These are phyloP conservation scores for Camelina sativa DNA, from an alignment of 345 rosid species.

Conservation along the genomic window DNA sequence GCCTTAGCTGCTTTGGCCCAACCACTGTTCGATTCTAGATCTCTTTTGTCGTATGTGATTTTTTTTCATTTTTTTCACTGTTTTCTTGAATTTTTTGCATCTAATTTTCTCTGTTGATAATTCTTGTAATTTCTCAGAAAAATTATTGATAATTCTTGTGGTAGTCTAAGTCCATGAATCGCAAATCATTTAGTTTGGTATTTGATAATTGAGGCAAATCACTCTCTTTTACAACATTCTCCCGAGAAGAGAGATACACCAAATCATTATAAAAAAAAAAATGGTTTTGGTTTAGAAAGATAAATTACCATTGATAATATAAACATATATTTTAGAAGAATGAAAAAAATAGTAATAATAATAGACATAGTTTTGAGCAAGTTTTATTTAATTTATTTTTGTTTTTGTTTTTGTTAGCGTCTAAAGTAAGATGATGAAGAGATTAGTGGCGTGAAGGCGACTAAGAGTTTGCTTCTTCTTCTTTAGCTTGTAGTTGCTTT, in stretches of 20 bases:
- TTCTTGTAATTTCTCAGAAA: background rate
- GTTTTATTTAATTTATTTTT: background rate
- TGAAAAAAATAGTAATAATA: background rate
- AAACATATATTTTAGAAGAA: background rate
- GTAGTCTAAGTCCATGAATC: background rate
- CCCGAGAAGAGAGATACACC: background rate
- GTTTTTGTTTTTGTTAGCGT: background rate
- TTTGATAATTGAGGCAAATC: background rate
- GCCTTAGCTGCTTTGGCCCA: conserved; percentile 37
- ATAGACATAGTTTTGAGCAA: background rate
- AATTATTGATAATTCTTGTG: background rate
- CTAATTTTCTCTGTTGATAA: background rate
- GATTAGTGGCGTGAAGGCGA: conserved; percentile 35
- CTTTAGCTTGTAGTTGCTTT: conserved; percentile 21
- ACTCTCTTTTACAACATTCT: background rate
- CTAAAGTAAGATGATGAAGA: conserved; percentile 22
- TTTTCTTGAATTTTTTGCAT: background rate
- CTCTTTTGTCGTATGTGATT: background rate
- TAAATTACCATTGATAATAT: too few relatives aligned
- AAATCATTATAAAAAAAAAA: background rate
- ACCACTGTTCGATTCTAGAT: conserved; percentile 38
- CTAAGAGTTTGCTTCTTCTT: conserved; percentile 33
- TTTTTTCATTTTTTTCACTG: background rate
- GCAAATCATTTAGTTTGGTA: background rate
- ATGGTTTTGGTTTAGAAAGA: too few relatives aligned